Base-by-base conservation (phyloP, 805 yeast genomes). In the Kuraishia ogatae region DNA sequence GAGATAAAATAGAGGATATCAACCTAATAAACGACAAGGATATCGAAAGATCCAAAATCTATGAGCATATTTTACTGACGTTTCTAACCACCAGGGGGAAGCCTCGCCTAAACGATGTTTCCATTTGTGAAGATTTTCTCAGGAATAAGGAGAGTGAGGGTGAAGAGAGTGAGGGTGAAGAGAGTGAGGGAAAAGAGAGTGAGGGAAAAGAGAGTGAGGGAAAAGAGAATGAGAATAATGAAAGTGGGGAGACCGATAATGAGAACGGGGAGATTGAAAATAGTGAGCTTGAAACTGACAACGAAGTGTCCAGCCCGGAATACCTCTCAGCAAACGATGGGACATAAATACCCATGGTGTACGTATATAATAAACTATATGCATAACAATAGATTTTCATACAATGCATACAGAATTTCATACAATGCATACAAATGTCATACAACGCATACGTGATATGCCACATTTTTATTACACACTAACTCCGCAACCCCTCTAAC, bases 401-500 rank as follows among this genome's bases (percentile, higher is more conserved):
- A 26, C 10, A 26, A 10, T 26, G 29, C 10, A 26, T 26, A n/a
- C n/a, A n/a, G n/a, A 26, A 26, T 26, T 5, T 26, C 29, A 26
- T 26, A 26, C 29, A 26, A 26, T 26, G 10, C 29, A 26, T 26
- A 26, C 8, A 10, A 5, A 26, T 26, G 29, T 26, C 29, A 26
- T 26, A 26, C 29, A 26, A 26, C 29, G 10, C n/a, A n/a, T n/a
- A n/a, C n/a, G n/a, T n/a, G n/a, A n/a, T n/a, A n/a, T n/a, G n/a
- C n/a, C n/a, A n/a, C n/a, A n/a, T n/a, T 26, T 26, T 26, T 26
- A 26, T 10, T 26, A 26, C 5, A 26, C 29, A 26, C 35, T 50
- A n/a, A 21, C 39, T 35, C 20, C 84, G 66, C 61, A 87, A 79
- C 13, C 89, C 83, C 70, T 90, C 92, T 61, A 90, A 77, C 60